These are phyloP conservation scores for Sporothrix brasiliensis DNA, from an alignment of 2,329 filamentous ascomycete species.

Conservation along the genomic window DNA sequence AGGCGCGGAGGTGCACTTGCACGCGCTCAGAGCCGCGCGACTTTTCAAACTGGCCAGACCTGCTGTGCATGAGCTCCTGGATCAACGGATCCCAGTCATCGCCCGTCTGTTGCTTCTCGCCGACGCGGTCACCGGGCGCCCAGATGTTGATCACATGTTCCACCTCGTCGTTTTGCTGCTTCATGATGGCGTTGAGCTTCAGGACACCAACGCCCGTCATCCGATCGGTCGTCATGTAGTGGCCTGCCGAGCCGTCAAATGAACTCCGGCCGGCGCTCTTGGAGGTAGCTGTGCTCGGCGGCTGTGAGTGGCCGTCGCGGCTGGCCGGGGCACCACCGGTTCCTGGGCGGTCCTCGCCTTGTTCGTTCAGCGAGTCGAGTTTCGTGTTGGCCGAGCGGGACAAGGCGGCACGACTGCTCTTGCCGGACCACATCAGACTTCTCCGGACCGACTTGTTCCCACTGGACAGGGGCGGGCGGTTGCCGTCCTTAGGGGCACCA, in stretches of 20 bases:
- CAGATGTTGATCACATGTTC: conserved; percentile 80
- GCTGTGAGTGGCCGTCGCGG: conserved; percentile 53
- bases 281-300: conserved; percentile 62
- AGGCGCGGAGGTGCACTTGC: conserved; percentile 77
- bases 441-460: conserved; percentile 60
- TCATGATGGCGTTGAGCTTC: conserved; percentile 74
- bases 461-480: conserved; percentile 54
- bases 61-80: conserved; percentile 71
- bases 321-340: conserved; percentile 46
- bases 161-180: conserved; percentile 68
- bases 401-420: conserved; percentile 57
- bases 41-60: conserved; percentile 73
- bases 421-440: conserved; percentile 72
- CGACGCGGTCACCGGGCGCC: conserved; percentile 61
- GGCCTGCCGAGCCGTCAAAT: conserved; percentile 29
- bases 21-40: conserved; percentile 74
- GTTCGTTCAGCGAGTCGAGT: conserved; percentile 62
- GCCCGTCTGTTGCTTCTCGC: conserved; percentile 59
- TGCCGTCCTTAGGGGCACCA: conserved; percentile 48
- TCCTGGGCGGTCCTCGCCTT: conserved; percentile 50
- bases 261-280: conserved; percentile 37
- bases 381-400: conserved; percentile 55
- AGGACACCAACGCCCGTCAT: conserved; percentile 77
- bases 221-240: conserved; percentile 59
- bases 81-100: conserved; percentile 76